Evolutionary conservation across 768 basidiomycete species (phyloP), one percentile per base, ranked within the genome.

Genomic region (Chalciporus pseudorubinellus): DNA sequence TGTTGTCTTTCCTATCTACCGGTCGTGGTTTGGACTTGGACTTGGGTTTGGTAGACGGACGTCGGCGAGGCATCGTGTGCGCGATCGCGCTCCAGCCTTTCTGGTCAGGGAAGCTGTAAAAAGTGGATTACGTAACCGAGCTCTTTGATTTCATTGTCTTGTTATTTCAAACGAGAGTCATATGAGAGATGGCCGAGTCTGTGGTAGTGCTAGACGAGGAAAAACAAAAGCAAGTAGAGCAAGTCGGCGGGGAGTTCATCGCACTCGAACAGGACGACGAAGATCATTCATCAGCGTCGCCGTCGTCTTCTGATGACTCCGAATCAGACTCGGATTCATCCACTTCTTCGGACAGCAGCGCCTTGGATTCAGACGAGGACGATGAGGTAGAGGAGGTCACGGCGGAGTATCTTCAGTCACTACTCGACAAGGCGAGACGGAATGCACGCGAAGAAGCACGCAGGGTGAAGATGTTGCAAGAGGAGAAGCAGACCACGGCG

Each of bases 381-480:
- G 70, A 72, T 4, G 75, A 80, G 39, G 70, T 84, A 19, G 70
- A 72, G 5, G 75, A 80, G 39, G 70, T 84, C 24, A 82, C 82
- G 0, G 71, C 75, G 34, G 81, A 83, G 58, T 83, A 82, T 52
- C 74, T 89, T 6, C 74, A 83, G 28, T 83, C 78, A 7, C 68
- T 89, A 0, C 69, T 92, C 12, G 77, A 83, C 54, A 80, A 78
- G 49, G 88, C 87, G 16, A 75, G 77, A 58, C 66, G 74, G 60
- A 81, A 78, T 63, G 78, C 74, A 42, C 67, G 54, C 58, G 72
- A 73, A 59, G 63, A 66, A 44, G 64, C 56, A 1, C 56, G 41
- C 19, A 49, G 59, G 54, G 52, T 58, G 33, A 59, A 59, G 21
- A 61, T 61, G 55, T 13, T 62, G 38, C 58, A 58, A 44, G 64